Evolutionary conservation across 2,329 filamentous ascomycete species (phyloP).

Genomic region (Podosphaera aphanis): DNA sequence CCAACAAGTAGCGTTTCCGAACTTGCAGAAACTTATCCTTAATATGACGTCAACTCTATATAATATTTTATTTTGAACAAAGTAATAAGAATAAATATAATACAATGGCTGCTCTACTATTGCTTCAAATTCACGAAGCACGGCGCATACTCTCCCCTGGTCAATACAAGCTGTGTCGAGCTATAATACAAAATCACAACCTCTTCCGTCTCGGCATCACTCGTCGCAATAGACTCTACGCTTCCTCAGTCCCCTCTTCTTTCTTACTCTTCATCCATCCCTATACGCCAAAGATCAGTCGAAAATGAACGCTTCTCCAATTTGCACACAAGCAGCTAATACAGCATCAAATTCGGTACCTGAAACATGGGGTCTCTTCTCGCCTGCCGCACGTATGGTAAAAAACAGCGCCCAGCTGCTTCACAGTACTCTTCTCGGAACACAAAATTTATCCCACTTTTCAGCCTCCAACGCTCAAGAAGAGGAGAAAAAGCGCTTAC

Average conservation of each 20-base stretch:
- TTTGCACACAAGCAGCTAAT: background rate
- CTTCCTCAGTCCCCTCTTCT: too few relatives aligned
- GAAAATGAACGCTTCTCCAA: background rate
- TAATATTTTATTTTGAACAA: background rate
- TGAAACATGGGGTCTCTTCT: slow-evolving; percentile 8
- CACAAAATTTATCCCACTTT: slow-evolving; percentile 20
- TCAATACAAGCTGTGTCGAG: too few relatives aligned
- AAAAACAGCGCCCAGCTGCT: slow-evolving; percentile 10
- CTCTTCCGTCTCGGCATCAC: too few relatives aligned
- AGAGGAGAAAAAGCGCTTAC: slow-evolving; percentile 37
- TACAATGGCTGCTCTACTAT: background rate
- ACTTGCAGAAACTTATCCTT: background rate
- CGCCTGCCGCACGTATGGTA: slow-evolving; percentile 10
- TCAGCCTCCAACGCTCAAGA: slow-evolving; percentile 22
- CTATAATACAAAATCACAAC: too few relatives aligned
- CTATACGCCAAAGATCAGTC: background rate
- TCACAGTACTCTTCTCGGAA: slow-evolving; percentile 10
- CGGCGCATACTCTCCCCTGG: too few relatives aligned
- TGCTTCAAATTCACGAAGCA: too few relatives aligned
- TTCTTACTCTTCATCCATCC: background rate
- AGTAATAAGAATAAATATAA: background rate
- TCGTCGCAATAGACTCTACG: too few relatives aligned
- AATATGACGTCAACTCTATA: background rate
- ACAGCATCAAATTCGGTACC: background rate
- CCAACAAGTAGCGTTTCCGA: background rate